These are phyloP conservation scores for Cryphonectria parasitica DNA, from an alignment of 2,329 filamentous ascomycete species.

Conservation along the genomic window DNA sequence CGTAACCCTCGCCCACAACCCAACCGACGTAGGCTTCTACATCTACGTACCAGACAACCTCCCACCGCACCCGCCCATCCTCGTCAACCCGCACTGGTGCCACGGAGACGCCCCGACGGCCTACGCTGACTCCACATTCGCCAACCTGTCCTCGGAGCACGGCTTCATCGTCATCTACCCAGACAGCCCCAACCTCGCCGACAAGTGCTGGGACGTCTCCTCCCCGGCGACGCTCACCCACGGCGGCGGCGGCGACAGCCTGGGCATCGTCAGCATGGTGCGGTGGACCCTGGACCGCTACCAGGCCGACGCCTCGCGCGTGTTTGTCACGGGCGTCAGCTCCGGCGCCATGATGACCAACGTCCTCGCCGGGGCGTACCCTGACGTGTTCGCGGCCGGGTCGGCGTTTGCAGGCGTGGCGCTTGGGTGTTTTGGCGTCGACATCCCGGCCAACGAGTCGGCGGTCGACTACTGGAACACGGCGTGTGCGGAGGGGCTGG, in stretches of 20 bases:
- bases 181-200: conserved; percentile 41
- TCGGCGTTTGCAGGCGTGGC: conserved; percentile 49
- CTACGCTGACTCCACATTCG: conserved; percentile 56
- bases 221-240: conserved; percentile 52
- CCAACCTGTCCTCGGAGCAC: conserved; percentile 54
- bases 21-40: conserved; percentile 56
- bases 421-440: conserved; percentile 53
- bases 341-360: conserved; percentile 62
- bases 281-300: conserved; percentile 52
- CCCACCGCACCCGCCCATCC: conserved; percentile 50
- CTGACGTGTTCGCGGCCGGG: conserved; percentile 55
- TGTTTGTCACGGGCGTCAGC: conserved; percentile 55
- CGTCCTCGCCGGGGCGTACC: conserved; percentile 55
- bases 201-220: conserved; percentile 63
- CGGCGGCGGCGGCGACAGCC: conserved; percentile 54
- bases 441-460: conserved; percentile 32
- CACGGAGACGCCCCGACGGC: conserved; percentile 55
- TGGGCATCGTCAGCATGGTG: conserved; percentile 59
- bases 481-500: conserved; percentile 54
- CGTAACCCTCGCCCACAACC: conserved; percentile 49
- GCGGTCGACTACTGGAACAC: conserved; percentile 53
- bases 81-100: conserved; percentile 63
- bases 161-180: conserved; percentile 57
- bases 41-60: conserved; percentile 52
- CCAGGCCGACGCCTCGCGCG: conserved; percentile 48